Base-by-base conservation (phyloP, 257 asterid species). In the Apocynum venetum region DNA sequence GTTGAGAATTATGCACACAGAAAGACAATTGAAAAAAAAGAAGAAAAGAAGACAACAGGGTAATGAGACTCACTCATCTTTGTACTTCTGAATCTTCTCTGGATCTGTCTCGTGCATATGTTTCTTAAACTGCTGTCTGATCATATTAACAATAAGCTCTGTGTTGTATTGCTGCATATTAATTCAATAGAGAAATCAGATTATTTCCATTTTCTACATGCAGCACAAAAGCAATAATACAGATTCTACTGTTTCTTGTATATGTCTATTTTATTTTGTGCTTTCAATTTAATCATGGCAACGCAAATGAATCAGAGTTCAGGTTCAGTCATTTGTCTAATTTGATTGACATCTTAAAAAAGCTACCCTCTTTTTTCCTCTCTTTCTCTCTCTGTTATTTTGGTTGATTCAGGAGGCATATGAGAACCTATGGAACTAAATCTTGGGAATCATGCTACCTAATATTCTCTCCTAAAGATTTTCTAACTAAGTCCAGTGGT, bases 101-200 rank as follows among this genome's bases (percentile, higher is more conserved):
- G 96, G 94, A 88, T 95, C 89, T n/a, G 91, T 93, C 88, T 93
- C 99, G 19, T 91, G 92, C 92, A 86, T 93, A 82, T 89, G 83
- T 79, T 76, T 93, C 84, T 88, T 91, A 91, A 95, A 93, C 85
- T 92, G 98, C 78, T 90, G 87, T 61, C 99, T 84, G 78, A 93
- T 91, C 97, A 95, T 91, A 78, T 76, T 80, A 64, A 91, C 84
- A 60, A 93, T 82, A 84, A 95, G 90, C 79, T 88, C 93, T 0
- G 97, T 90, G 78, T 95, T 93, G 85, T 84, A 88, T 84, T 95
- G 85, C 99, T 94, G 91, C 86, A 89, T 46, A 80, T 55, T 19
- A 41, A 56, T 4, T 65, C 15, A 12, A 44, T 15, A 66, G 17
- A 53, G 25, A 44, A 73, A 41, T 64, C 8, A 73, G 7, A 14